Evolutionary conservation across 1,284 basidiomycete genomes (phyloP), one percentile per base, ranked within the genome.

Genomic region (Fomitopsis betulina): DNA sequence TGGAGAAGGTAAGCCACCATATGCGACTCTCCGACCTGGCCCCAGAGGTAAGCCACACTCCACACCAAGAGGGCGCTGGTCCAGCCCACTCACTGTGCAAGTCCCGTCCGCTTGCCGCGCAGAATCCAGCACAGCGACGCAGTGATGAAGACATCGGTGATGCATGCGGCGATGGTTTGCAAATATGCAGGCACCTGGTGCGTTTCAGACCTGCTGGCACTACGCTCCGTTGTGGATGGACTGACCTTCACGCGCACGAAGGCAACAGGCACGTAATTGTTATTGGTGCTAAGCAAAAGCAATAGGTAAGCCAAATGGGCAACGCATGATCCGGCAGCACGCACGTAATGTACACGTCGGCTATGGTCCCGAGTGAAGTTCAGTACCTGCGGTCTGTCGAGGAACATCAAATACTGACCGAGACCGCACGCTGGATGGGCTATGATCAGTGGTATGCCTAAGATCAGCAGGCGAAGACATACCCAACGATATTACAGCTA

Each of bases 61-160:
- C 10, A 15, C 23, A 7, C 25, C 45, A 27, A 30, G 13, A 15
- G 13, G 19, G 19, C 17, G 12, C 2, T 19, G n/a, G 35, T 10
- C 12, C 12, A 27, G n/a, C 32, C 13, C 15, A 30, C 49, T 51
- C 32, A 51, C 49, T 51, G 49, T 5, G 49, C 30, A 3, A 51
- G 19, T 3, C 49, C 49, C 5, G 49, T 33, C 4, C 49, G 49
- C 13, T 35, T 51, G 49, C 49, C 49, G 49, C 33, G 49, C 33
- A 51, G 21, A 9, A 51, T 51, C 49, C 49, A 51, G 49, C 49
- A 51, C 17, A 51, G 32, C n/a, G 49, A 35, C 2, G 35, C 17
- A 21, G 49, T 51, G 32, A 51, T 51, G 32, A 51, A 51, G 21
- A 51, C 49, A n/a, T 51, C 49, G 8, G 49, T 51, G 32, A 51